Conservation (phyloP, 495 filamentous ascomycete genomes). For the Margaritispora aquatica region DNA sequence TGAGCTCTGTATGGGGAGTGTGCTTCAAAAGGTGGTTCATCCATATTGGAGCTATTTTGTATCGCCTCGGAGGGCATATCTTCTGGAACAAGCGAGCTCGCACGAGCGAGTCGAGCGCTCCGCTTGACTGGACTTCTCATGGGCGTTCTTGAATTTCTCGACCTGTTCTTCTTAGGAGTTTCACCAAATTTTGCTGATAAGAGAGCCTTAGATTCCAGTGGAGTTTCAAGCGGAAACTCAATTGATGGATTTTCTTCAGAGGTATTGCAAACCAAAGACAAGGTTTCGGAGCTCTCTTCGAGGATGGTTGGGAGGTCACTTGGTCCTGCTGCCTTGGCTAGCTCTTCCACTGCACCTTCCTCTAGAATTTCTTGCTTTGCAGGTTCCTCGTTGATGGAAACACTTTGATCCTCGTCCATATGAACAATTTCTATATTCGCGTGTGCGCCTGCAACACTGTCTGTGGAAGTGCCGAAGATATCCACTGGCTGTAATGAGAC, state of each 20-base stretch:
- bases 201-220: neutral
- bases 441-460: neutral
- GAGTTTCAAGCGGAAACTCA: neutral
- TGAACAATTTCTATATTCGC: neutral
- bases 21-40: neutral
- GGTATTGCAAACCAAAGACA: neutral
- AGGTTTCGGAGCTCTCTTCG: neutral
- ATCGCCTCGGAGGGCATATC: neutral
- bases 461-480: neutral
- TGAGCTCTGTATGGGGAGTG: neutral
- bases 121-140: neutral
- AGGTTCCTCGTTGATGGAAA: neutral
- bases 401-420: neutral
- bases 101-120: neutral
- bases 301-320: neutral
- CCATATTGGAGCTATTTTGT: neutral
- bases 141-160: slow-evolving; percentile 8
- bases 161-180: slow-evolving; percentile 10
- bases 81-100: neutral
- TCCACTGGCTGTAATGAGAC: neutral
- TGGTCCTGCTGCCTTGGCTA: neutral
- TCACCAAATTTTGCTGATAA: neutral
- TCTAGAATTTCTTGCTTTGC: neutral
- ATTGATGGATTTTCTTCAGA: neutral
- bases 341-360: neutral